Evolutionary conservation across 176 grass and related monocot species (phyloP), one percentile per base, ranked within the genome.

Genomic region (Bonia amplexicaulis): DNA sequence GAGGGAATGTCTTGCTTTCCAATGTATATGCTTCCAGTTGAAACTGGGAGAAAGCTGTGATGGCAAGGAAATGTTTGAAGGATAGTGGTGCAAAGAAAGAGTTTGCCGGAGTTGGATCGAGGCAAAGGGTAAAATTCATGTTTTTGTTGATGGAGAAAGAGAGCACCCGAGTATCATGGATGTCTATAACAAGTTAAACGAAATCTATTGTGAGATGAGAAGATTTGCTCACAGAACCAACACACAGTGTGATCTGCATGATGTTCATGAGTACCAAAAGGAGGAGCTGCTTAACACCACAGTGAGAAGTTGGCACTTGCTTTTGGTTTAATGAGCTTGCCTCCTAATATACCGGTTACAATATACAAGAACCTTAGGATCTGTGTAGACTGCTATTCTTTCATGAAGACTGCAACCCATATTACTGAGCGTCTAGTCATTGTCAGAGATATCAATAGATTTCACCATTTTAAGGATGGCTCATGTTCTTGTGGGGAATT

Each of bases 401-500:
- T 90, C 77, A 13, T 46, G 35, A 74, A 86, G 37, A 23, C 52
- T 61, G 83, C 52, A 63, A 81, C 88, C 35, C 41, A 9, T 62
- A 80, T 87, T 44, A 84, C 29, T 27, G 59, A 72, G 59, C 77
- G 57, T 68, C 65, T 84, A 51, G 78, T 82, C 41, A 33, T 84
- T 48, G 58, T 76, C 72, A 66, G 68, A 81, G 77, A 82, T 74
- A 83, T 79, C 35, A 82, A 90, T 86, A 49, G 79, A 63, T 87
- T 92, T 81, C 88, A 87, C 25, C 88, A 81, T 81, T 92, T 92
- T 76, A 92, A 84, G 71, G 39, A 82, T 84, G 76, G 83, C 71
- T 84, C 37, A 44, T 95, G 74, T 83, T 95, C 90, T 45, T 90
- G 90, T 81, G 85, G 88, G 74, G 90, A 71, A 70, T 88, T 85